Evolutionary conservation across 345 rosid species (phyloP).

Genomic region (Capsella bursapastoris): DNA sequence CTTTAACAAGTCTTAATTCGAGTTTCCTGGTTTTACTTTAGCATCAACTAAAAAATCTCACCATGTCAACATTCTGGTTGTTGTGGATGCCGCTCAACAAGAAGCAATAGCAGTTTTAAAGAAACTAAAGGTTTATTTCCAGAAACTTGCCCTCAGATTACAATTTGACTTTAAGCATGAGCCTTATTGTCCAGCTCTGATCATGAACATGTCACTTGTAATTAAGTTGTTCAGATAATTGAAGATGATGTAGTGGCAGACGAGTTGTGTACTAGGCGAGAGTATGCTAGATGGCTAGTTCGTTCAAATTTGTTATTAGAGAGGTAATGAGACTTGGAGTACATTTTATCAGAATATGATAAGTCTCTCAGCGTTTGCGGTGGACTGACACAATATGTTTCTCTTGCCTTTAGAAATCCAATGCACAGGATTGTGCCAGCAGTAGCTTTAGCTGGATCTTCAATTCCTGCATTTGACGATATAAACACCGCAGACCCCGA

Average conservation of each 20-base stretch:
- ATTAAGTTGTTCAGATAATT: slow-evolving; percentile 70
- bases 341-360: neutral
- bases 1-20: neutral
- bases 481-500: slow-evolving; percentile 64
- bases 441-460: slow-evolving; percentile 63
- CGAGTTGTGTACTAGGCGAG: slow-evolving; percentile 83
- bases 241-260: slow-evolving; percentile 63
- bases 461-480: slow-evolving; percentile 74
- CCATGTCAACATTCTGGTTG: slow-evolving; percentile 47
- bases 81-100: slow-evolving; percentile 72
- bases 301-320: slow-evolving; percentile 64
- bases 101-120: slow-evolving; percentile 69
- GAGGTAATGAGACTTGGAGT: slow-evolving; percentile 50
- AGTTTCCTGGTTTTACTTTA: slow-evolving; percentile 29
- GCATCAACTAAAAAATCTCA: slow-evolving; percentile 45
- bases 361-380: neutral
- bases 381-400: neutral
- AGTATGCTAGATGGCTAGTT: slow-evolving; percentile 88
- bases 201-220: slow-evolving; percentile 48
- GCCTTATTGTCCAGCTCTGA: slow-evolving; percentile 50
- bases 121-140: slow-evolving; percentile 69
- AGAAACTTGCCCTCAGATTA: slow-evolving; percentile 1
- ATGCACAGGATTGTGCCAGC: slow-evolving; percentile 70
- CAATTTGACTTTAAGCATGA: slow-evolving; percentile 12
- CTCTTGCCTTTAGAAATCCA: slow-evolving; percentile 57